Evolutionary conservation across 1,284 basidiomycete species (phyloP).

Genomic region (Ganoderma multipileum): DNA sequence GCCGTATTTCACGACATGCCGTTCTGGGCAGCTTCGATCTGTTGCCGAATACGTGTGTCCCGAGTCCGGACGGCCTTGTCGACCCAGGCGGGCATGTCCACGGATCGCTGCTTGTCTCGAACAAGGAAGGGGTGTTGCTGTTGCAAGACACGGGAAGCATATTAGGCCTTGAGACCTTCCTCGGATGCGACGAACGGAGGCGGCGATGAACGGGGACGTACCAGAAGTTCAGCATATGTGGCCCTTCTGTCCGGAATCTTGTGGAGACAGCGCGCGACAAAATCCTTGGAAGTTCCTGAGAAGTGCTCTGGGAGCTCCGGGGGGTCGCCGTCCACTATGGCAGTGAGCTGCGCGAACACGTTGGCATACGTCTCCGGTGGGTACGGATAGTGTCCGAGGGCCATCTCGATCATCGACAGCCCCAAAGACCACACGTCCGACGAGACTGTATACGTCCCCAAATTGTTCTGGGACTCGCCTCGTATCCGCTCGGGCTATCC

Average conservation of each 20-base stretch:
- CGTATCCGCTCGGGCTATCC: slow-evolving; percentile 92
- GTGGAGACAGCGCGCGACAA: slow-evolving; percentile 69
- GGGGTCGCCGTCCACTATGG: slow-evolving; percentile 94
- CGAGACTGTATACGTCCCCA: slow-evolving; percentile 93
- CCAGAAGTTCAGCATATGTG: slow-evolving; percentile 86
- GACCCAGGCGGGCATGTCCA: slow-evolving; percentile 90
- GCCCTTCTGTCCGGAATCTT: slow-evolving; percentile 84
- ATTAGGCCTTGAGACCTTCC: neutral
- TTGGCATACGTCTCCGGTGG: slow-evolving; percentile 98
- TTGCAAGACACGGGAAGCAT: neutral
- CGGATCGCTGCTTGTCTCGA: slow-evolving; percentile 60
- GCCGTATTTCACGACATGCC: slow-evolving; percentile 14
- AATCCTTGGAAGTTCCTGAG: slow-evolving; percentile 63
- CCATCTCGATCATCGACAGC: slow-evolving; percentile 93
- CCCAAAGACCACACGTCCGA: slow-evolving; percentile 99
- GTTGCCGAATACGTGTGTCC: slow-evolving; percentile 31
- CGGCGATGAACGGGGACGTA: slow-evolving; percentile 41
- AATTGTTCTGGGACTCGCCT: slow-evolving; percentile 88
- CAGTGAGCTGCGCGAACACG: slow-evolving; percentile 95
- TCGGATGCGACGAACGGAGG: neutral
- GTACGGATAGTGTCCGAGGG: slow-evolving; percentile 93
- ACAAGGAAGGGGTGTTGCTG: slow-evolving; percentile 76
- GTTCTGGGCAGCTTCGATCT: slow-evolving; percentile 26
- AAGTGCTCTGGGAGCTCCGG: slow-evolving; percentile 78
- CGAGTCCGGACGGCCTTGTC: slow-evolving; percentile 58